Conservation (phyloP, 805 yeast genomes). For the Kodamaea lidongshanica region DNA sequence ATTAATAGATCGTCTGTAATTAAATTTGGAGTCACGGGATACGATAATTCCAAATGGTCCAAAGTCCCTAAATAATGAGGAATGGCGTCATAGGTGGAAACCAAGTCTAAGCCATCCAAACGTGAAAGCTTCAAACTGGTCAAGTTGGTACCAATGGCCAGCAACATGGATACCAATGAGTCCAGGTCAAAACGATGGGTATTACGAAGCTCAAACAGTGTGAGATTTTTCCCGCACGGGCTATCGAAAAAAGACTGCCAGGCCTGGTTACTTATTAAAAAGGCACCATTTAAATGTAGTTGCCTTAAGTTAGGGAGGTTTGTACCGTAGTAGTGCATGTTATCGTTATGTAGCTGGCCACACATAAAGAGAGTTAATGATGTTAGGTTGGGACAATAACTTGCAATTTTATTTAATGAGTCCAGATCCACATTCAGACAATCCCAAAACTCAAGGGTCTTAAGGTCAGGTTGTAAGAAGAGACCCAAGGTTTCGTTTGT, state of each 20-base stretch:
- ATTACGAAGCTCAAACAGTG: constrained; percentile 58
- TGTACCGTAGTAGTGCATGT: constrained; percentile 54
- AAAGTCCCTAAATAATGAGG: constrained; percentile 53
- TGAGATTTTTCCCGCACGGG: constrained; percentile 46
- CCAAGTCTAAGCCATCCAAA: constrained; percentile 63
- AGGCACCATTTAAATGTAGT: constrained; percentile 81
- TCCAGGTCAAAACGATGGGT: constrained; percentile 78
- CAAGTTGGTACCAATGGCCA: constrained; percentile 48
- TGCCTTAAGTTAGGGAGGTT: constrained; percentile 49
- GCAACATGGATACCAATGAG: constrained; percentile 56
- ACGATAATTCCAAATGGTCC: constrained; percentile 56
- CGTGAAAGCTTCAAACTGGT: constrained; percentile 56
- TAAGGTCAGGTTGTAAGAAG: constrained; percentile 59
- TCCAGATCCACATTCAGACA: constrained; percentile 73
- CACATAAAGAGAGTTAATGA: constrained; percentile 77
- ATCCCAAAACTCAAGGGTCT: constrained; percentile 75
- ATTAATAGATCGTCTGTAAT: constrained; percentile 63
- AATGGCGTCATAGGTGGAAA: constrained; percentile 52
- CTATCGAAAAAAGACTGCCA: constrained; percentile 74
- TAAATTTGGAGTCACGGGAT: constrained; percentile 60
- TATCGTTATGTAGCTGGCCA: constrained; percentile 81
- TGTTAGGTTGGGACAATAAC: constrained; percentile 71
- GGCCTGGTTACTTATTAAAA: constrained; percentile 63
- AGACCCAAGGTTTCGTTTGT: constrained; percentile 65
- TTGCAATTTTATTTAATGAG: constrained; percentile 62